phyloP scores from a whole-genome alignment of 176 grass and related monocot species.

The Oryza rufipogon region DNA sequence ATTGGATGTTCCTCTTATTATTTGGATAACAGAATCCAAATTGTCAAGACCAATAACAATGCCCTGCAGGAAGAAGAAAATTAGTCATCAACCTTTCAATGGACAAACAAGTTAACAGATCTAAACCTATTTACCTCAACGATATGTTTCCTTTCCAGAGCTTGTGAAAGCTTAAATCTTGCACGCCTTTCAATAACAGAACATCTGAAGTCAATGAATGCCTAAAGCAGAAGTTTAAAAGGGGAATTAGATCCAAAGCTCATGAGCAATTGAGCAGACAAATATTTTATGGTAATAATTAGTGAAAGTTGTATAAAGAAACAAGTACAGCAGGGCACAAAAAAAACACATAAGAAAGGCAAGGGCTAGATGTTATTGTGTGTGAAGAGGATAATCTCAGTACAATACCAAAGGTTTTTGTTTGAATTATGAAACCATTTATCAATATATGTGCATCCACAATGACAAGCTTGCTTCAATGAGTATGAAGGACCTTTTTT shows the following conservation, averaged over 20 bases:
- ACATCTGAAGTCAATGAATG: constrained; percentile 88
- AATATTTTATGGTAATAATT: constrained; percentile 33
- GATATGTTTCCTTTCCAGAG: constrained; percentile 88
- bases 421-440: constrained; percentile 15
- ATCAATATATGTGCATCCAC: not conserved
- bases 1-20: constrained; percentile 77
- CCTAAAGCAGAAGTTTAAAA: constrained; percentile 53
- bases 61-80: constrained; percentile 67
- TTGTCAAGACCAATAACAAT: constrained; percentile 95
- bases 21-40: constrained; percentile 88
- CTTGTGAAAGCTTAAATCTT: constrained; percentile 94
- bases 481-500: not conserved
- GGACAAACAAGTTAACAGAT: constrained; percentile 36
- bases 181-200: constrained; percentile 93
- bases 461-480: constrained; percentile 4
- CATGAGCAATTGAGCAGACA: not conserved
- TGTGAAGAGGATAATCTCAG: not conserved
- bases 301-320: constrained; percentile 19
- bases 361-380: not conserved
- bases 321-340: not conserved
- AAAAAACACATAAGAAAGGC: constrained; percentile 19
- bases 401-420: not conserved
- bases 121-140: constrained; percentile 77
- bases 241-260: not conserved
- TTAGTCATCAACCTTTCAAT: constrained; percentile 4